Conservation (phyloP, 2,329 filamentous ascomycete species). For the Fusarium pseudograminearum region DNA sequence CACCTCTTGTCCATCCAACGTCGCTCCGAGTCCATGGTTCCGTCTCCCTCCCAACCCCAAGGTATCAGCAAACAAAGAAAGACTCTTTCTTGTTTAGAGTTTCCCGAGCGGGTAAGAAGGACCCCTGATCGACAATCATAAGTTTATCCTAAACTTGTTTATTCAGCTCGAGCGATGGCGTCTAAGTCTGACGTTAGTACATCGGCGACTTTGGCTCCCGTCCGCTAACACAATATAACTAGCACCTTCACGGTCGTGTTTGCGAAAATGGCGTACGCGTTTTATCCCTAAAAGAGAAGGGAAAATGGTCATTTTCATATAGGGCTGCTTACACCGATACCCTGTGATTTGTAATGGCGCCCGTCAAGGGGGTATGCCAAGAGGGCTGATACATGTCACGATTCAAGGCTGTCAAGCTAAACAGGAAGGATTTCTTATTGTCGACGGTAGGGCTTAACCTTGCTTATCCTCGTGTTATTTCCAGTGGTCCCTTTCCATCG, state of each 20-base stretch:
- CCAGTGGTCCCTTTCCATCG: constrained; percentile 50
- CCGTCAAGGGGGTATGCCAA: constrained; percentile 3
- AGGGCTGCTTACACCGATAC: neutral
- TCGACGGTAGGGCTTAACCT: neutral
- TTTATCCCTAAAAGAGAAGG: neutral
- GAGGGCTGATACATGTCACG: neutral
- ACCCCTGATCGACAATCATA: constrained; percentile 2
- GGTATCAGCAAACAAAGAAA: neutral
- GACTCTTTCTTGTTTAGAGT: neutral
- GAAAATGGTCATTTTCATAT: neutral
- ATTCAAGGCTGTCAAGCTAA: neutral
- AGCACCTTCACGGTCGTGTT: neutral
- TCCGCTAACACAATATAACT: neutral
- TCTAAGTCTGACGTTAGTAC: neutral
- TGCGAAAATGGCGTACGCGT: neutral
- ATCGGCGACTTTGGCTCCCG: constrained; percentile 9
- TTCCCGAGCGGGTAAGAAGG: neutral
- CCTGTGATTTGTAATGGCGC: constrained; percentile 9
- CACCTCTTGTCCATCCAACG: neutral
- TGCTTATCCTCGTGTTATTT: constrained; percentile 6
- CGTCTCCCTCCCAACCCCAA: neutral
- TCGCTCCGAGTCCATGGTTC: constrained; percentile 14
- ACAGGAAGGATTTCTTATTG: neutral
- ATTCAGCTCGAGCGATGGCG: constrained; percentile 24
- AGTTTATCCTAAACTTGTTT: neutral